Base-by-base conservation (phyloP, 805 yeast species). In the Candida palmyrensis region DNA sequence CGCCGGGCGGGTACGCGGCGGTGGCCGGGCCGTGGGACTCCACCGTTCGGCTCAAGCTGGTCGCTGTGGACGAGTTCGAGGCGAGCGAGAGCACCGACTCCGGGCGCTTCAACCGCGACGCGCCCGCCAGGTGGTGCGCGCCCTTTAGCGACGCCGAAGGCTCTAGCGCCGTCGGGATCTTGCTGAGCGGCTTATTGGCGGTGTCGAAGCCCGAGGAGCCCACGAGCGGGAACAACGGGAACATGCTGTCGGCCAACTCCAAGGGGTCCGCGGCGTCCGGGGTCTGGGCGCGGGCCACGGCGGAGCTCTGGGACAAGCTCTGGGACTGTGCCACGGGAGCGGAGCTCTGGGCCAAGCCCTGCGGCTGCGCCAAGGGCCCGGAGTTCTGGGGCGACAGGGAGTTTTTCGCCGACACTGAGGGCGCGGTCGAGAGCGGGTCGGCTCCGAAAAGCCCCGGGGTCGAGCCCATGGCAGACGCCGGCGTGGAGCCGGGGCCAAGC, bases 171-270 rank as follows among this genome's bases (percentile, higher is more conserved):
- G 69, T 69, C 30, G 55, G 50, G 24, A 58, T 48, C 29, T 53
- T 53, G 39, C 52, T 57, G 11, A 31, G 18, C 23, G 34, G 34
- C 21, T 24, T 31, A 17, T 31, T 31, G 22, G 28, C 19, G 24
- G 55, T 49, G 20, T 64, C 66, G 37, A 66, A 64, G 22, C 63
- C 56, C 27, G 47, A 43, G 26, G 49, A 45, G 6, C 71, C 72
- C 12, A 66, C 62, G 35, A 66, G 47, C 3, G 72, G 70, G 30
- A 65, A 65, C 15, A 66, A 52, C 3, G 72, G 72, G 36, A 62
- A 65, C 58, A 60, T 58, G 30, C 51, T 49, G 30, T 59, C 63
- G 35, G 55, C 53, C n/a, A 31, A 25, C 13, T 31, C 34, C 20
- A 31, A 15, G 6, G 20, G 25, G 10, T 28, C 30, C 11, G 18